These are phyloP conservation scores for Pyrenochaeta sp. DNA, from an alignment of 2,329 filamentous ascomycete species.

Conservation along the genomic window DNA sequence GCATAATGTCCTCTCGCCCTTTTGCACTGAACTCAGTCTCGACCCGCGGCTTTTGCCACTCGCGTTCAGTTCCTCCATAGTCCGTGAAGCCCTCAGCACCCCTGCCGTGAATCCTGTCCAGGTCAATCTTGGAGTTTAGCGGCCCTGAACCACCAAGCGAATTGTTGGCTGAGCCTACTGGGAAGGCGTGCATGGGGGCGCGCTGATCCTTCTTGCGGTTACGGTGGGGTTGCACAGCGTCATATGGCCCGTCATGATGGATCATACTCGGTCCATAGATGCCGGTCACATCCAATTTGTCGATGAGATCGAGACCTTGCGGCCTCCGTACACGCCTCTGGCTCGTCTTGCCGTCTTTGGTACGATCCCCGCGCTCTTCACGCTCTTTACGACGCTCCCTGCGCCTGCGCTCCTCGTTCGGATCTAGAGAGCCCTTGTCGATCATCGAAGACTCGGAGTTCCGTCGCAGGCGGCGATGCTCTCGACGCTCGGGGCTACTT, in stretches of 20 bases:
- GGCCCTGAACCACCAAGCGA: conserved; percentile 87
- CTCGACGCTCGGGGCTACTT: conserved; percentile 50
- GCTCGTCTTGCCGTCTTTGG: conserved; percentile 51
- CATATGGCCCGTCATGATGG: conserved; percentile 97
- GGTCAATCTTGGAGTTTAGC: conserved; percentile 80
- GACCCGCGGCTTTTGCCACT: conserved; percentile 48
- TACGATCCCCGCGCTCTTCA: conserved; percentile 49
- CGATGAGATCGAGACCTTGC: conserved; percentile 81
- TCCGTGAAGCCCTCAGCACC: conserved; percentile 88
- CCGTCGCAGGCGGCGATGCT: conserved; percentile 67
- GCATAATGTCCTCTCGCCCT: conserved; percentile 70
- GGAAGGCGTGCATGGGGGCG: conserved; percentile 96
- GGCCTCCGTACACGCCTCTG: conserved; percentile 51
- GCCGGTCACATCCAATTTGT: conserved; percentile 94
- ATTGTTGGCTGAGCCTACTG: conserved; percentile 92
- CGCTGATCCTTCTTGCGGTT: conserved; percentile 84
- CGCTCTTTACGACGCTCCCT: conserved; percentile 60
- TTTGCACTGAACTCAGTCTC: conserved; percentile 50
- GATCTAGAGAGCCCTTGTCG: conserved; percentile 69
- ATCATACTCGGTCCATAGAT: conserved; percentile 95
- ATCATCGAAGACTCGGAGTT: conserved; percentile 83
- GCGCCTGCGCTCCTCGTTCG: conserved; percentile 66
- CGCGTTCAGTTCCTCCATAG: conserved; percentile 61
- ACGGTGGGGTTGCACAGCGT: conserved; percentile 93
- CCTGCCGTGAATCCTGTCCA: conserved; percentile 86